Evolutionary conservation across 768 basidiomycete genomes (phyloP).

Genomic region (Termitomyces sp.): DNA sequence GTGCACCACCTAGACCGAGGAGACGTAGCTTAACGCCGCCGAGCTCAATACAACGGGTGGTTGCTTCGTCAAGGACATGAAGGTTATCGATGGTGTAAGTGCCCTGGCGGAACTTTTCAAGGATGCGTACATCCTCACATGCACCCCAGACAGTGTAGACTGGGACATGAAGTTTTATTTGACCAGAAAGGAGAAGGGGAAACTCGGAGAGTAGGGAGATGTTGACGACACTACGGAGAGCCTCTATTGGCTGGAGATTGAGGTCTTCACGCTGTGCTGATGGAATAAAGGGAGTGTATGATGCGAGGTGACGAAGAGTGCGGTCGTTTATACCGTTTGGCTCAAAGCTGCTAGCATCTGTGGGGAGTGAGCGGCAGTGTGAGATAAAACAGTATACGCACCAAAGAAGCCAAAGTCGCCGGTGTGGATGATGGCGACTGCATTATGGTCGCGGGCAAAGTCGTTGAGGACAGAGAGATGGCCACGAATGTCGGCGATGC

Average conservation of each 20-base stretch:
- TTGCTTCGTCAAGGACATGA: constrained; percentile 90
- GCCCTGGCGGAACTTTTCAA: constrained; percentile 88
- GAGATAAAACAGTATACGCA: constrained; percentile 23
- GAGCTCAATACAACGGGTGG: constrained; percentile 86
- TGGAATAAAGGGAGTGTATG: constrained; percentile 93
- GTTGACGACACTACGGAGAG: constrained; percentile 68
- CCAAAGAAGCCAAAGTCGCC: constrained; percentile 99
- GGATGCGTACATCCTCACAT: constrained; percentile 88
- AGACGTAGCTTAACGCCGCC: constrained; percentile 92
- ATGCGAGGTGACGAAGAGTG: constrained; percentile 91
- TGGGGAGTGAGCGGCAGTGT: not conserved
- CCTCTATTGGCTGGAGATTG: constrained; percentile 62
- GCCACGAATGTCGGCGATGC: constrained; percentile 91
- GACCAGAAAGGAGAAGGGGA: constrained; percentile 82
- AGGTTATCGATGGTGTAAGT: constrained; percentile 85
- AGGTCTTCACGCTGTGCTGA: constrained; percentile 76
- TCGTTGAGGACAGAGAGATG: constrained; percentile 85
- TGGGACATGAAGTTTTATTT: constrained; percentile 86
- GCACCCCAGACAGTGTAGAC: constrained; percentile 97
- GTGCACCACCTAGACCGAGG: constrained; percentile 93
- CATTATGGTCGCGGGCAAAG: constrained; percentile 83
- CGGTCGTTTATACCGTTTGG: constrained; percentile 78
- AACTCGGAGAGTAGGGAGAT: constrained; percentile 89
- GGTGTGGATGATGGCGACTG: constrained; percentile 91
- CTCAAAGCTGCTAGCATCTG: constrained; percentile 76